A percentile compares a stretch with the other conserved stretches of the same genome.
Conservation (phyloP, 768 basidiomycete species). For the Leccinum boreale region DNA sequence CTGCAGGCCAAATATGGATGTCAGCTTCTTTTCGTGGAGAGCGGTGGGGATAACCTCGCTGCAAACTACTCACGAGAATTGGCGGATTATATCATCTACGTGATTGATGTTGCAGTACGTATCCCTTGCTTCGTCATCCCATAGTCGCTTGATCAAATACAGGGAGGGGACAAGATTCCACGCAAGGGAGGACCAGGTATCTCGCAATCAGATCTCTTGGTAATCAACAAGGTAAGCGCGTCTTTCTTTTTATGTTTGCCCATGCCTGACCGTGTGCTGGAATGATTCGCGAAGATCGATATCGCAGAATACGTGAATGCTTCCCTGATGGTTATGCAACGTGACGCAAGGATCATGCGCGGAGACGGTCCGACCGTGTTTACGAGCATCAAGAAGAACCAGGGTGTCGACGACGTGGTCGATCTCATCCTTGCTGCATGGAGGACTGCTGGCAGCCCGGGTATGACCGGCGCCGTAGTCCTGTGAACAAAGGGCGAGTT, state of each 20-base stretch:
- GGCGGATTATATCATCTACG: conserved; percentile 96
- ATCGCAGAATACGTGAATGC: conserved; percentile 91
- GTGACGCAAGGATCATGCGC: conserved; percentile 91
- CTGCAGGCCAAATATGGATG: conserved; percentile 89
- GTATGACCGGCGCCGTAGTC: conserved; percentile 41
- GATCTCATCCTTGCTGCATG: conserved; percentile 86
- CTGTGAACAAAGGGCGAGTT: conserved; percentile 16
- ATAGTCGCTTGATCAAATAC: conserved; percentile 5
- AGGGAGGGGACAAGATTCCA: conserved; percentile 98
- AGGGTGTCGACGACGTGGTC: conserved; percentile 79
- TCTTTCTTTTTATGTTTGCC: background rate
- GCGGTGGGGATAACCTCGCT: conserved; percentile 94
- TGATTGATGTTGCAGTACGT: conserved; percentile 79
- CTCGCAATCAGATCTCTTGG: conserved; percentile 89
- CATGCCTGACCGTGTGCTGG: background rate
- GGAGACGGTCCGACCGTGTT: conserved; percentile 94
- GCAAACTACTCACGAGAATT: conserved; percentile 96
- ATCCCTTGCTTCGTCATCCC: background rate
- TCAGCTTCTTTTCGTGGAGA: conserved; percentile 92
- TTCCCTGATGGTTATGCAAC: conserved; percentile 90
- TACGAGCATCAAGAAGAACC: conserved; percentile 72
- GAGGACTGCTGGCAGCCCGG: conserved; percentile 77
- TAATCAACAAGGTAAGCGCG: conserved; percentile 82
- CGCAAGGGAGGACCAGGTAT: conserved; percentile 98
- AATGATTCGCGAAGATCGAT: conserved; percentile 64